Base-by-base conservation (phyloP, 495 filamentous ascomycete species). In the Tuber borchii region DNA sequence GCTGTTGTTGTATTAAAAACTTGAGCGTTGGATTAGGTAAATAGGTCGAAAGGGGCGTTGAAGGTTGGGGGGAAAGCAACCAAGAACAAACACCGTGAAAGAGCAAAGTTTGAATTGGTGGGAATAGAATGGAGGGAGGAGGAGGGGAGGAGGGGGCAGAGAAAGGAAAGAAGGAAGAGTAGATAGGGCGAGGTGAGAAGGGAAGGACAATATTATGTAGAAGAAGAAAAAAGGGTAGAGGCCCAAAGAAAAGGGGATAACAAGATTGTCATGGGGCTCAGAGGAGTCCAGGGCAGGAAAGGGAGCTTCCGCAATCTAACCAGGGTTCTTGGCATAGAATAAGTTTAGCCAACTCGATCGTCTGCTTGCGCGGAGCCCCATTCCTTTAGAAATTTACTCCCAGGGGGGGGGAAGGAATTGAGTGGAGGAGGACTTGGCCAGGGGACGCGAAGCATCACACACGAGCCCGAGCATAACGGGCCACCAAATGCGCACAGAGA, bases 191-290 rank as follows among this genome's bases (percentile, higher is more conserved):
- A 70, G 26, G 37, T 14, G 61, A 31, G 39, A 22, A 72, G 44
- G 65, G 70, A n/a, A 48, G 40, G 44, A 40, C n/a, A n/a, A n/a
- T n/a, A n/a, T n/a, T n/a, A n/a, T n/a, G n/a, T 37, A n/a, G 61
- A 45, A 69, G n/a, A n/a, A n/a, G n/a, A n/a, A 73, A 76, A 80
- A 74, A 76, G 74, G 45, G 46, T 44, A 37, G 77, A 74, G 42
- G 42, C 43, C 45, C 70, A 22, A 56, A 40, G 31, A 26, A 78
- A 78, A 78, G 72, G 75, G 72, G 72, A 78, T 44, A 19, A 65
- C 12, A 34, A 17, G 56, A 65, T 65, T 65, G 56, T 34, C 51
- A 61, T 61, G 51, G 51, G 51, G 51, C 46, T 56, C 48, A 2
- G 48, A 56, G 20, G 48, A 22, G 9, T 31, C 4, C 56, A 31